A percentile compares a stretch with the other conserved stretches of the same genome.
phyloP scores from a whole-genome alignment of 345 rosid species.

The Chamaenerion angustifolium region DNA sequence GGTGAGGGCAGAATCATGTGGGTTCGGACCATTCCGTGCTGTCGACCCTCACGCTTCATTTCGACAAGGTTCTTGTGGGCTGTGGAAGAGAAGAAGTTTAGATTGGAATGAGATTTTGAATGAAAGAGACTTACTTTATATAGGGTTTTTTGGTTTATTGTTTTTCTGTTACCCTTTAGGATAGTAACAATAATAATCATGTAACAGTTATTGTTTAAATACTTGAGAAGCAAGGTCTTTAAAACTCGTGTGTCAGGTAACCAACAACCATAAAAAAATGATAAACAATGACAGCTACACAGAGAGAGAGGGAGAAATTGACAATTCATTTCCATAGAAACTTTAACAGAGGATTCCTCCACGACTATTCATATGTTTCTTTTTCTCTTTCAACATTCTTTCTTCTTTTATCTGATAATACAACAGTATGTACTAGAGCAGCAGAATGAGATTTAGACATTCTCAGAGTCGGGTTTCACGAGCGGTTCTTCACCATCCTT shows the following conservation, averaged over 20 bases:
- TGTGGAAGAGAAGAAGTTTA: background rate
- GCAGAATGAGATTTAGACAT: constrained; percentile 17
- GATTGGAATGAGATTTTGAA: background rate
- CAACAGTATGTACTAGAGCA: background rate
- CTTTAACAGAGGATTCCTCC: too few species aligned
- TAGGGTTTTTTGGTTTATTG: background rate
- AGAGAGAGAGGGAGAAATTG: too few species aligned
- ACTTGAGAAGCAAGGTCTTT: constrained; percentile 20
- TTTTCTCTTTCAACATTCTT: background rate
- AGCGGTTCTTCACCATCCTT: constrained; percentile 42
- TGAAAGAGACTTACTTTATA: background rate
- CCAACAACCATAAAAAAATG: background rate
- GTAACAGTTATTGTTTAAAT: background rate
- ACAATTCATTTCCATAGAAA: too few species aligned
- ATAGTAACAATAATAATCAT: background rate
- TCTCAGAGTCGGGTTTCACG: constrained; percentile 26
- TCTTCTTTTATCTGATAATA: background rate
- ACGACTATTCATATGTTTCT: background rate
- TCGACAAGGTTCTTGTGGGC: constrained; percentile 6
- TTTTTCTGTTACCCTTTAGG: background rate
- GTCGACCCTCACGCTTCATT: constrained; percentile 68
- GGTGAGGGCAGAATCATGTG: constrained; percentile 33
- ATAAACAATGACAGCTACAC: background rate
- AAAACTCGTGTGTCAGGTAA: constrained; percentile 15
- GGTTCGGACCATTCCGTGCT: constrained; percentile 54